A percentile compares a stretch with the other conserved stretches of the same genome.
These are phyloP conservation scores for Colletotrichum sojae DNA, from an alignment of 2,329 filamentous ascomycete species.

Conservation along the genomic window DNA sequence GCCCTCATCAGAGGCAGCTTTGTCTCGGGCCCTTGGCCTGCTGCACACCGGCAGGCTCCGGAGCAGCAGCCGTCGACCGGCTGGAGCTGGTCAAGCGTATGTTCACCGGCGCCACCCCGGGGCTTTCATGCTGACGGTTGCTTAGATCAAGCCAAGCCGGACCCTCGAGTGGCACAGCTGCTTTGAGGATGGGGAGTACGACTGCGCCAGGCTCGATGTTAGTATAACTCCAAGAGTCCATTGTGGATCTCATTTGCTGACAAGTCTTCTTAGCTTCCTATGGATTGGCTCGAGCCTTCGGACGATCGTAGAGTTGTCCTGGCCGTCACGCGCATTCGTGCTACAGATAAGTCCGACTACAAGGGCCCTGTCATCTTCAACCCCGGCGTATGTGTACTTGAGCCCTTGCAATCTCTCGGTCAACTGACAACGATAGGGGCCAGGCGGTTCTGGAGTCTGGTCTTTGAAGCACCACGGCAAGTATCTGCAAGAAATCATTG, in stretches of 20 bases:
- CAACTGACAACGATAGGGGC: slow-evolving; percentile 52
- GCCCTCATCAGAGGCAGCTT: slow-evolving; percentile 29
- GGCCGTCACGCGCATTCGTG: slow-evolving; percentile 50
- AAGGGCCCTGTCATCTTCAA: slow-evolving; percentile 53
- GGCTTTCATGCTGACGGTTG: background rate
- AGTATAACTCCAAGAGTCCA: slow-evolving; percentile 9
- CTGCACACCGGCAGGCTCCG: background rate
- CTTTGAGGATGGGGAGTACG: slow-evolving; percentile 47
- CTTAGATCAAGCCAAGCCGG: slow-evolving; percentile 53
- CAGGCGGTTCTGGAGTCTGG: slow-evolving; percentile 62
- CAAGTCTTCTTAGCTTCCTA: slow-evolving; percentile 48
- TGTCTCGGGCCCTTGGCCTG: background rate
- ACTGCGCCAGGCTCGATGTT: slow-evolving; percentile 53
- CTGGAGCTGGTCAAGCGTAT: slow-evolving; percentile 36
- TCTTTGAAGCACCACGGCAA: slow-evolving; percentile 50
- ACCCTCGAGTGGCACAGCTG: slow-evolving; percentile 51
- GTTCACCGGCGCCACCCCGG: background rate
- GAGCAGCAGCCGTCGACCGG: background rate
- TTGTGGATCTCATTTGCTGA: background rate
- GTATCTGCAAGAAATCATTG: slow-evolving; percentile 60
- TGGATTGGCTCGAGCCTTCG: slow-evolving; percentile 51
- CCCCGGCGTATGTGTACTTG: slow-evolving; percentile 48
- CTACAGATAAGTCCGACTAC: slow-evolving; percentile 46
- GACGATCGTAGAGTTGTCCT: slow-evolving; percentile 48
- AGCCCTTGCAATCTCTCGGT: too few relatives aligned